Conservation (phyloP, 1,284 basidiomycete species). For the Ustilago tritici region DNA sequence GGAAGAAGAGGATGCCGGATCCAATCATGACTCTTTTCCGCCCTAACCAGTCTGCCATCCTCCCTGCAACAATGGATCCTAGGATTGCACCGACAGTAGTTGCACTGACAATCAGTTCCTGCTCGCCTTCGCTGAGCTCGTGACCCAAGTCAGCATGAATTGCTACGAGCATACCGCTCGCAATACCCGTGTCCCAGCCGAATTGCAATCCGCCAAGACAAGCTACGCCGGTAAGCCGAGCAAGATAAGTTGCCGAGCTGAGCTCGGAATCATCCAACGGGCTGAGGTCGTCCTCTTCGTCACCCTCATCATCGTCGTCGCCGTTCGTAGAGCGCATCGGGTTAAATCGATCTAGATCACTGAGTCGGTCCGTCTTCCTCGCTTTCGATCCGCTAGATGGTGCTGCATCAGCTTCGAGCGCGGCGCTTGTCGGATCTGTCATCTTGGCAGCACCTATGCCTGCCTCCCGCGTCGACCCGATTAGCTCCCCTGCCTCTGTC, state of each 20-base stretch:
- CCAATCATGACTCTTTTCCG: constrained; percentile 58
- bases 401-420: constrained; percentile 2
- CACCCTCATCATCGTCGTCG: constrained; percentile 13
- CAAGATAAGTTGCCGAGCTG: constrained; percentile 42
- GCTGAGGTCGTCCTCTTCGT: constrained; percentile 13
- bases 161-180: constrained; percentile 59
- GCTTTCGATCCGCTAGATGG: background rate
- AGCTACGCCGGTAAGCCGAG: constrained; percentile 49
- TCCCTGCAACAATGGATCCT: constrained; percentile 52
- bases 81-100: constrained; percentile 63
- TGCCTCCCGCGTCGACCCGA: background rate
- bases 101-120: constrained; percentile 61
- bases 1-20: constrained; percentile 55
- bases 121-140: constrained; percentile 56
- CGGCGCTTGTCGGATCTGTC: constrained; percentile 27
- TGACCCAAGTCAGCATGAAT: constrained; percentile 59
- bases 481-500: background rate
- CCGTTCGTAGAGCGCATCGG: constrained; percentile 12
- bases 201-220: constrained; percentile 56
- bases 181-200: constrained; percentile 59
- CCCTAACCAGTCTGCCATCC: constrained; percentile 55
- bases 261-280: constrained; percentile 37
- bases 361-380: constrained; percentile 5
- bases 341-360: constrained; percentile 34
- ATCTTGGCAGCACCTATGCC: constrained; percentile 9